These are phyloP conservation scores for Apocynum venetum DNA, from an alignment of 257 asterid species.

Conservation along the genomic window DNA sequence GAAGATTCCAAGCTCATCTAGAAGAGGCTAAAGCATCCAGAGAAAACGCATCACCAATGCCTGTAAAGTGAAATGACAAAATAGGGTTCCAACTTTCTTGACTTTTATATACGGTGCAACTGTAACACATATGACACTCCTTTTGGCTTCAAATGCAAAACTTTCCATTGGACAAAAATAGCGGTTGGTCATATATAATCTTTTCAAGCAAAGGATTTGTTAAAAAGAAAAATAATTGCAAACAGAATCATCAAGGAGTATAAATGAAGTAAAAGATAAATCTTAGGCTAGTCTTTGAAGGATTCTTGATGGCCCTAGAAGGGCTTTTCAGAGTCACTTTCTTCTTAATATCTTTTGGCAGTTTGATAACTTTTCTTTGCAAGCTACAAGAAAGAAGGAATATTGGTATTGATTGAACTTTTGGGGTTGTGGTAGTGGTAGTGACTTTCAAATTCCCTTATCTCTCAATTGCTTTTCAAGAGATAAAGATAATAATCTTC, in stretches of 20 bases:
- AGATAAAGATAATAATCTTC: constrained; percentile 15
- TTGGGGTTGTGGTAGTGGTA: constrained; percentile 18
- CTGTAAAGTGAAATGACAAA: constrained; percentile 27
- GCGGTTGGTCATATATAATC: not conserved
- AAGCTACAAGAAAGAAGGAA: constrained; percentile 27
- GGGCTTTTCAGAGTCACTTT: constrained; percentile 31
- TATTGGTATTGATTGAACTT: constrained; percentile 20
- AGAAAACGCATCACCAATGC: constrained; percentile 18
- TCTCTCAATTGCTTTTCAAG: constrained; percentile 22
- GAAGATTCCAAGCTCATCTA: not conserved
- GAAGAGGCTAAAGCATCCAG: not conserved
- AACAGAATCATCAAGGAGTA: constrained; percentile 19
- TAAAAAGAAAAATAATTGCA: not conserved
- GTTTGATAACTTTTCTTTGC: constrained; percentile 25
- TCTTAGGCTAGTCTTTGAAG: constrained; percentile 27
- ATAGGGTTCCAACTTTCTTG: constrained; percentile 11
- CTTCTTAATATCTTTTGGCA: constrained; percentile 25
- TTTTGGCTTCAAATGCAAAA: constrained; percentile 16
- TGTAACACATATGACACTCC: constrained; percentile 17
- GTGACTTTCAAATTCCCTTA: constrained; percentile 28
- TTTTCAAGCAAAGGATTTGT: no score
- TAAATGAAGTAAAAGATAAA: constrained; percentile 19
- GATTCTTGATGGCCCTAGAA: constrained; percentile 31
- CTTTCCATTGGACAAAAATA: constrained; percentile 15
- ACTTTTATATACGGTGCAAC: constrained; percentile 11